Evolutionary conservation across 164 flowering plant genomes (phyloP), one percentile per base, ranked within the genome.

Genomic region (Dillenia turbinata): DNA sequence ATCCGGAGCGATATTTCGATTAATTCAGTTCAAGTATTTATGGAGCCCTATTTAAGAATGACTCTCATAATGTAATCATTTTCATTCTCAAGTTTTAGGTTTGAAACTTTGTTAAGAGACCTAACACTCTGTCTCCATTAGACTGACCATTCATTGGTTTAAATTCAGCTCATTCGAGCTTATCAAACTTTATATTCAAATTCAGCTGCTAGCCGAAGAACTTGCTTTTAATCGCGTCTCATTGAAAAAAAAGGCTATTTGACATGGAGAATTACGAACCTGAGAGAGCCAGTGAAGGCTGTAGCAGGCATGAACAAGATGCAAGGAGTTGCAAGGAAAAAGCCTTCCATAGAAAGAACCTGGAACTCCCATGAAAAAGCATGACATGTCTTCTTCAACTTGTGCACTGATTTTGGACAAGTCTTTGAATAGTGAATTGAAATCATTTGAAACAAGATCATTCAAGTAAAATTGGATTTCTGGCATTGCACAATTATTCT

Each of bases 381-480:
- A 65, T 1, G 13, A 14, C 11, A 8, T 13, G 10, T 46, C 43
- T 44, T 0, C 2, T 66, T 14, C n/a, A 14, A 47, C 12, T 47
- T 47, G 49, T 47, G 10, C 13, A 14, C 43, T 26, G 45, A 56
- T 26, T 1, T 12, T 15, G 3, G 44, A 13, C 57, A 60, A 45
- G 4, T 14, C 12, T 46, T 14, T 46, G 22, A 60, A 67, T 2
- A 66, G 9, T 12, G 54, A 44, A 40, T 54, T 54, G 60, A 60
- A 67, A 54, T 67, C 70, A 49, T 67, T 67, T 16, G 24, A 43
- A 3, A 60, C 65, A 55, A 67, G 70, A 55, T 67, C 70, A 22
- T 67, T 67, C 55, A 67, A 26, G 54, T 43, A 60, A 5, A 67
- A 8, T 45, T 53, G 58, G 8, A 52, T 10, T 16, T 66, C 69